A percentile compares a stretch with the other conserved stretches of the same genome.
phyloP scores from a whole-genome alignment of 2,329 filamentous ascomycete genomes.

The Colletotrichum destructivum region DNA sequence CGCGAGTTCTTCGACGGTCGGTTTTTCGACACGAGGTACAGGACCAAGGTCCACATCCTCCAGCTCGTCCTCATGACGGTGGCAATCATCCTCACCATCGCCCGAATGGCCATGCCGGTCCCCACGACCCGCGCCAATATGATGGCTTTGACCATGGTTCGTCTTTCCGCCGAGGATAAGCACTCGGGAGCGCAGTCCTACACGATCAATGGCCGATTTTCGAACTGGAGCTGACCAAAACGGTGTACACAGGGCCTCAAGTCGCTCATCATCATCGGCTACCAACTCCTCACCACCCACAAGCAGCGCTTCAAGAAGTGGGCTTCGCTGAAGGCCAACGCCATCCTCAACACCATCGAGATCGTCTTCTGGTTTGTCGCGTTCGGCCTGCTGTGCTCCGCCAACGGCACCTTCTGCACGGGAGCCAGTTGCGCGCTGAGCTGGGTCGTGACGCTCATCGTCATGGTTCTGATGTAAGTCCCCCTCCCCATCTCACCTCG shows the following conservation, averaged over 20 bases:
- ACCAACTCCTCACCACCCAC: slow-evolving; percentile 57
- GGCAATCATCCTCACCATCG: slow-evolving; percentile 33
- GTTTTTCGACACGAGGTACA: slow-evolving; percentile 37
- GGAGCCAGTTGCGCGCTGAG: slow-evolving; percentile 38
- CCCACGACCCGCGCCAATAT: slow-evolving; percentile 32
- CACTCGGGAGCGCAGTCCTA: background rate
- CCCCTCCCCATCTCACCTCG: background rate
- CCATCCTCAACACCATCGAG: slow-evolving; percentile 58
- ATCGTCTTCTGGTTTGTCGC: slow-evolving; percentile 56
- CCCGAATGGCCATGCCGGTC: slow-evolving; percentile 26
- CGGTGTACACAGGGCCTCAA: slow-evolving; percentile 49
- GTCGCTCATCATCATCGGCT: slow-evolving; percentile 57
- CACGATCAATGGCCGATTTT: background rate
- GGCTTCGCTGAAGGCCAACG: slow-evolving; percentile 57
- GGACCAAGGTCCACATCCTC: slow-evolving; percentile 35
- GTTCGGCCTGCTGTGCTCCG: slow-evolving; percentile 20
- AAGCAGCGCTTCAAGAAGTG: slow-evolving; percentile 51
- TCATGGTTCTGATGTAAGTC: slow-evolving; percentile 33
- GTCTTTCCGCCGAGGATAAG: background rate
- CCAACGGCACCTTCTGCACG: slow-evolving; percentile 32
- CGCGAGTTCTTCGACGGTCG: slow-evolving; percentile 19
- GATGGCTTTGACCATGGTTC: slow-evolving; percentile 40
- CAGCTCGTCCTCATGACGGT: slow-evolving; percentile 24
- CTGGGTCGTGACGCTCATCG: slow-evolving; percentile 32
- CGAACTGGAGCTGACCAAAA: background rate